Base-by-base conservation (phyloP, 2,329 filamentous ascomycete genomes). In the Hypocreales sp. region DNA sequence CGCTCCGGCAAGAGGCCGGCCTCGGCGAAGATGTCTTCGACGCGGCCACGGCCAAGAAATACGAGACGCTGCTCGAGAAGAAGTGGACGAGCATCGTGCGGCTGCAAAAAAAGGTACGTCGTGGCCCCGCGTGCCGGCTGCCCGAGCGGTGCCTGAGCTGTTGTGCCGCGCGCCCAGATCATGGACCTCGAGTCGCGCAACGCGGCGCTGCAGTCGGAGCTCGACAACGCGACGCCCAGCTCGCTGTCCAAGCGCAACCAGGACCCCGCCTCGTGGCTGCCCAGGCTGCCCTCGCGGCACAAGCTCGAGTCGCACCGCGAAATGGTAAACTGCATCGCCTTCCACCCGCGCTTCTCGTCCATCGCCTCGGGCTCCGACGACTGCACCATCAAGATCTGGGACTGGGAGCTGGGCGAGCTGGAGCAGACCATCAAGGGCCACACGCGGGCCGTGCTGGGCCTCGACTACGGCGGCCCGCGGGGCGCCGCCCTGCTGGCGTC, bases 41-140 rank as follows among this genome's bases (percentile, higher is more conserved):
- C 48, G 64, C 79, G 35, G 67, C 70, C 12, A 93, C 82, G 13
- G 68, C 77, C 28, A 93, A 93, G 61, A 93, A 92, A 57, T 95
- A 94, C 58, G 84, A 93, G 55, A 80, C 81, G 2, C 56, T 95
- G 16, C 57, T 95, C 39, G 87, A 95, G 64, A 94, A 93, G 69
- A 95, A 95, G 62, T 95, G 87, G 87, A 95, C 87, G 13, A 90
- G 83, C 44, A 79, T 95, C 16, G 84, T 94, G 44, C 70, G 87
- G 35, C 55, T 95, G 51, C 87, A 95, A 57, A 94, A 93, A 56
- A 95, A 93, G 79, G 82, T 79, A 55, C 27, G 53, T 14, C 21
- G 17, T 29, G n/a, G n/a, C n/a, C n/a, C n/a, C n/a, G n/a, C n/a
- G n/a, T n/a, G n/a, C n/a, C n/a, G n/a, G n/a, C n/a, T n/a, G n/a